Base-by-base conservation (phyloP, 345 rosid species). In the Psidium friedrichsthalianum region DNA sequence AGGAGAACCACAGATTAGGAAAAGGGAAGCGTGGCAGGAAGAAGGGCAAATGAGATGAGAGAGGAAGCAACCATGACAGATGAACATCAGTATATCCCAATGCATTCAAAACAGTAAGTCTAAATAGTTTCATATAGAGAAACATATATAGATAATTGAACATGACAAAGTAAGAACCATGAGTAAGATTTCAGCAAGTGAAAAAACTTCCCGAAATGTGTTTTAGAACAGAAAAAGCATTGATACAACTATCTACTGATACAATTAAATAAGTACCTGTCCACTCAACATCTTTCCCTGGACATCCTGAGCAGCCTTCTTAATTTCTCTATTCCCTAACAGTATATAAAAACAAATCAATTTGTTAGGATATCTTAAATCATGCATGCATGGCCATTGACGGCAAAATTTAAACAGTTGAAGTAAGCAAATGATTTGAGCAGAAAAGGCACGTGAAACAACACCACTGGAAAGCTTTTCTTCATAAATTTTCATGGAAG, bases 301-400 rank as follows among this genome's bases (percentile, higher is more conserved):
- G 82, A 97, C 93, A 87, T 94, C 96, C 90, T 92, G 95, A 83
- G 94, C 94, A 86, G 97, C 98, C 90, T 95, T 97, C 91, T 91
- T 94, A 91, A 96, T 89, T 91, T 97, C 90, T 96, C 99, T 91
- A 97, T 96, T 78, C 99, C 99, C 98, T 97, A 89, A 88, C 52
- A 85, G 22, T 82, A 84, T 82, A 59, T 84, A 32, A 29, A 88
- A 6, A 74, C 85, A 53, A 55, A 51, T 82, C 82, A 52, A 69
- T 69, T 18, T 36, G 82, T 89, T 51, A 88, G 29, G 83, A 78
- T 57, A 18, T 40, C 6, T 32, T 22, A 40, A 12, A 47, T 15
- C 53, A 59, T 24, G 10, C 12, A 84, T 10, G 40, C 47, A 36
- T 18, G 80, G 42, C 40, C 47, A 36, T 69, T 36, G 42, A 36